Evolutionary conservation across 148 eudicot genomes (phyloP).

Genomic region (Spergularia marina): DNA sequence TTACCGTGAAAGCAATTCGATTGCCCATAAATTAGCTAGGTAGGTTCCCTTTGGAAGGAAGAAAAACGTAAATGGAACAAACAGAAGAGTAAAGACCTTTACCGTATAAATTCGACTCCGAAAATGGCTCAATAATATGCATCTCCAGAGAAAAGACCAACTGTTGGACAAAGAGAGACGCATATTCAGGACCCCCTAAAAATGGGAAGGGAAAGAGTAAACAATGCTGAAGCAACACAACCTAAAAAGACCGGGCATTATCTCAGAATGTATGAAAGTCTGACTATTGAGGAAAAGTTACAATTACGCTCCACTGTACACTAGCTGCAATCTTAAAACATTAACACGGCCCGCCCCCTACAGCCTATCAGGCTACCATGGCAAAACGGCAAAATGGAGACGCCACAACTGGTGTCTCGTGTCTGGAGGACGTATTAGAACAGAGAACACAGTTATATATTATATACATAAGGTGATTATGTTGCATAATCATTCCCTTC

Average conservation of each 20-base stretch:
- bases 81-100: no score
- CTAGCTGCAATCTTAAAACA: background rate
- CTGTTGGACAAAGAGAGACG: no score
- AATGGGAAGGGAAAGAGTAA: background rate
- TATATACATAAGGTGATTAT: background rate
- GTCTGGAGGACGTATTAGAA: no score
- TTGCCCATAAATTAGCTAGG: no score
- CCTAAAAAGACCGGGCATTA: background rate
- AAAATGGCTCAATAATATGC: no score
- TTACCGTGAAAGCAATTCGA: no score
- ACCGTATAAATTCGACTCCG: no score
- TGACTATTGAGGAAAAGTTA: background rate
- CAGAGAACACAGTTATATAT: constrained; percentile 5
- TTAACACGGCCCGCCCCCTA: background rate
- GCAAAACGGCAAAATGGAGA: background rate
- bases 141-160: no score
- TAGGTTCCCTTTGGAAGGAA: no score
- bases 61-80: no score
- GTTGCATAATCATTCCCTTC: background rate
- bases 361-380: background rate
- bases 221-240: background rate
- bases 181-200: no score
- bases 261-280: background rate
- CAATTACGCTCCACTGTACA: background rate
- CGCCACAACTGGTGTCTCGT: background rate